These are phyloP conservation scores for Ceratobasidium sp. DNA, from an alignment of 1,284 basidiomycete species.

Conservation along the genomic window DNA sequence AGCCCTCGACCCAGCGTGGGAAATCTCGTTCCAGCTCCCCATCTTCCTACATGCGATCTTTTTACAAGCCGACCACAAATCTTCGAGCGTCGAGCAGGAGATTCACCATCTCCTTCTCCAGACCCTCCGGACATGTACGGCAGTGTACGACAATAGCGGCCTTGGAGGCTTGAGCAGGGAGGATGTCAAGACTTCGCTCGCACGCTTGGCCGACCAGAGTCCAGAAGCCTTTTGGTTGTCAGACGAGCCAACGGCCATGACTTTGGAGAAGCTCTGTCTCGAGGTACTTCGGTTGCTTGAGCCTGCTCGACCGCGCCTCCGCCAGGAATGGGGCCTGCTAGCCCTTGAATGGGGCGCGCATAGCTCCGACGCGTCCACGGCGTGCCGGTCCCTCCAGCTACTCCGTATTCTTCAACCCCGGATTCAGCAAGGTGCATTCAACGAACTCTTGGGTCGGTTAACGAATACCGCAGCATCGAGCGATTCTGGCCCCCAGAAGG, in stretches of 20 bases:
- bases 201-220: constrained; percentile 24
- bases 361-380: constrained; percentile 87
- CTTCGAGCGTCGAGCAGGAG: constrained; percentile 75
- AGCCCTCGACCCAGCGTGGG: constrained; percentile 83
- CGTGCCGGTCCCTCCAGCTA: constrained; percentile 92
- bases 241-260: constrained; percentile 57
- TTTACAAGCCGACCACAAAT: constrained; percentile 85
- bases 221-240: constrained; percentile 60
- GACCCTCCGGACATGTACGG: constrained; percentile 81
- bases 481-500: constrained; percentile 70
- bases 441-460: constrained; percentile 84
- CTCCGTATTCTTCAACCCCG: constrained; percentile 86
- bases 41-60: constrained; percentile 85
- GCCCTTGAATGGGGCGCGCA: constrained; percentile 89
- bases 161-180: constrained; percentile 51
- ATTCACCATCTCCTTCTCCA: constrained; percentile 85
- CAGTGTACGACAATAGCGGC: constrained; percentile 73
- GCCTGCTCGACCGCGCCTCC: constrained; percentile 75
- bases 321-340: constrained; percentile 83
- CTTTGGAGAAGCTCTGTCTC: constrained; percentile 78
- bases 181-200: constrained; percentile 63
- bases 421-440: constrained; percentile 80
- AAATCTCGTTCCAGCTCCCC: constrained; percentile 78
- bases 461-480: constrained; percentile 76
- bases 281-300: constrained; percentile 78